These are phyloP conservation scores for Corchorus capsularis DNA, from an alignment of 345 rosid species.

Conservation along the genomic window DNA sequence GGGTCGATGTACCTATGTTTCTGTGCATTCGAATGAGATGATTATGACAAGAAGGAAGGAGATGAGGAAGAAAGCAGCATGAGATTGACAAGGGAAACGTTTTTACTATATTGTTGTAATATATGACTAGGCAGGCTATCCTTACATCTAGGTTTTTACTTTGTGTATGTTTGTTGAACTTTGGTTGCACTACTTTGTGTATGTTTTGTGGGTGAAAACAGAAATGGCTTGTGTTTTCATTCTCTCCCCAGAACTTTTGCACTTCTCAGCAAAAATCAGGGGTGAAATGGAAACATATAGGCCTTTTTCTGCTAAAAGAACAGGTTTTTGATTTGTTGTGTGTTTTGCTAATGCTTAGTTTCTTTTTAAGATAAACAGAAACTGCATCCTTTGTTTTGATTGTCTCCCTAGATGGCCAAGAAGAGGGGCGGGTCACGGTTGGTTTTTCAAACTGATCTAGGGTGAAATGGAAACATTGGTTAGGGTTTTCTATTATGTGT, in stretches of 20 bases:
- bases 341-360: too few species aligned
- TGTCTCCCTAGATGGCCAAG: conserved; percentile 10
- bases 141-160: too few species aligned
- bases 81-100: too few species aligned
- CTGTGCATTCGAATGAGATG: background rate
- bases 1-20: background rate
- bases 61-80: too few species aligned
- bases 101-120: too few species aligned
- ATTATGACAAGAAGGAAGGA: conserved; percentile 2
- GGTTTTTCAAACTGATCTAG: conserved; percentile 1
- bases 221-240: background rate
- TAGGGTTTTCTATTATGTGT: background rate
- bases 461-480: conserved; percentile 5
- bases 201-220: background rate
- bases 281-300: conserved; percentile 12
- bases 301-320: too few species aligned
- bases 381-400: conserved; percentile 5
- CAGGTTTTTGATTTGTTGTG: too few species aligned
- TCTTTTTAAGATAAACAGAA: too few species aligned
- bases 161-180: too few species aligned
- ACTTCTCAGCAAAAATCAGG: background rate
- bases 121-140: too few species aligned
- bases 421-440: too few species aligned
- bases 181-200: background rate
- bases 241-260: background rate